phyloP scores from a whole-genome alignment of 345 rosid species.

The Microcos paniculata region DNA sequence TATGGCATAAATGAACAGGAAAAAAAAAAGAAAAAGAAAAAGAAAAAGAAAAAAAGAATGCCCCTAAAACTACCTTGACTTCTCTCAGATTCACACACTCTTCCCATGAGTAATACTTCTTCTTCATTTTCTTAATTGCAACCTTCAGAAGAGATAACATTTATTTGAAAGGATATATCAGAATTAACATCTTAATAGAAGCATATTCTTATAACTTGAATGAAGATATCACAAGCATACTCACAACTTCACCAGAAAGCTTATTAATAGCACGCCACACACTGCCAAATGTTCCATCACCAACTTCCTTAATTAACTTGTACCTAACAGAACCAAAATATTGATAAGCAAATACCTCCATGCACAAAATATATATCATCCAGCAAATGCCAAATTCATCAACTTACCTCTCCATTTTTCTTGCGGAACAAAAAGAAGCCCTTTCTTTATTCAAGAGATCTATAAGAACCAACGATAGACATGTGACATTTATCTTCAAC shows the following conservation, averaged over 20 bases:
- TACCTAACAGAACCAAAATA: constrained; percentile 44
- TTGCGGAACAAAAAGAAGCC: constrained; percentile 34
- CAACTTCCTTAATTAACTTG: constrained; percentile 84
- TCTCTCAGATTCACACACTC: constrained; percentile 92
- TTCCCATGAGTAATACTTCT: constrained; percentile 90
- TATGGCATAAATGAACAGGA: not conserved
- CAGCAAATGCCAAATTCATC: constrained; percentile 2
- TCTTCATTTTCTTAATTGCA: constrained; percentile 97
- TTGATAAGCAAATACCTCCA: not conserved
- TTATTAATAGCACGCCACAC: constrained; percentile 86
- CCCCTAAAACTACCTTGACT: constrained; percentile 77
- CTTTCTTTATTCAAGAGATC: constrained; percentile 46
- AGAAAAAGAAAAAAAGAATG: not conserved
- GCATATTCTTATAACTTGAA: not conserved
- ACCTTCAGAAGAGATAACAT: constrained; percentile 44
- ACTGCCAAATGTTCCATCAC: constrained; percentile 95
- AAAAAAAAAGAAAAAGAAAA: not conserved
- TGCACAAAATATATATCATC: not conserved
- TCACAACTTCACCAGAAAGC: constrained; percentile 87
- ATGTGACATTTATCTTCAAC: constrained; percentile 42
- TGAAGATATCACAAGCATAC: constrained; percentile 26
- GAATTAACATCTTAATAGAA: not conserved
- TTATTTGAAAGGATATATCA: not conserved
- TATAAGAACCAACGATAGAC: constrained; percentile 32
- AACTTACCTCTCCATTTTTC: constrained; percentile 81